Conservation (phyloP, 345 rosid genomes). For the Cardamine resedifolia region DNA sequence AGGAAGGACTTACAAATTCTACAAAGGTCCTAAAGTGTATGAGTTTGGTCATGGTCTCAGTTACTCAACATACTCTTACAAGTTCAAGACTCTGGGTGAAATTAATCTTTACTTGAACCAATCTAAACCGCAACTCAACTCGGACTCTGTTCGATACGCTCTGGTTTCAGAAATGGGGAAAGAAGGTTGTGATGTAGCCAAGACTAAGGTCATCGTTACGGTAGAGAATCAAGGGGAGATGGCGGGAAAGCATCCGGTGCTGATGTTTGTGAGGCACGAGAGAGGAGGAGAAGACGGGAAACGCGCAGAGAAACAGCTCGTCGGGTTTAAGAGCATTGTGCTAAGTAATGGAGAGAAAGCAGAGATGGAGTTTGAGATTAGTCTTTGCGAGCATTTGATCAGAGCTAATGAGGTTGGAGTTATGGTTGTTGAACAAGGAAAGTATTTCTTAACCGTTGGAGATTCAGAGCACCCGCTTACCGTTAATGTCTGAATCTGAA, state of each 20-base stretch:
- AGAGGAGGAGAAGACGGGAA: constrained; percentile 47
- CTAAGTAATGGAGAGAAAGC: constrained; percentile 53
- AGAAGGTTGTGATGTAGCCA: constrained; percentile 45
- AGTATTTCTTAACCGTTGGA: constrained; percentile 66
- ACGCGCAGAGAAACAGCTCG: constrained; percentile 62
- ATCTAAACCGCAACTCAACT: constrained; percentile 28
- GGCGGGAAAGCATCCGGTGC: constrained; percentile 71
- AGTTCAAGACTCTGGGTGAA: constrained; percentile 37
- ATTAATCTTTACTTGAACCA: constrained; percentile 43
- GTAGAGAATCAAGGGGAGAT: constrained; percentile 62
- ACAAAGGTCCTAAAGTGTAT: constrained; percentile 57
- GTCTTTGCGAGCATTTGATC: constrained; percentile 65
- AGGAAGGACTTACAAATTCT: constrained; percentile 88
- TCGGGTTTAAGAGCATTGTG: constrained; percentile 68
- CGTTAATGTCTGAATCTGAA: constrained; percentile 41
- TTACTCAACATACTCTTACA: constrained; percentile 64
- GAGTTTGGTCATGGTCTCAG: constrained; percentile 80
- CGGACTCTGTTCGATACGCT: constrained; percentile 28
- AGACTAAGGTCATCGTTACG: constrained; percentile 44
- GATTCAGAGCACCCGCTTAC: constrained; percentile 54
- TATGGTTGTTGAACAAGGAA: constrained; percentile 73
- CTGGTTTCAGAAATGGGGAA: constrained; percentile 53
- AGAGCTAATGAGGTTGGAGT: constrained; percentile 64
- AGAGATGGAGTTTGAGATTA: constrained; percentile 55
- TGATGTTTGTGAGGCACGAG: constrained; percentile 58